Evolutionary conservation across 345 rosid species (phyloP).

Genomic region (Citrus reticulata): DNA sequence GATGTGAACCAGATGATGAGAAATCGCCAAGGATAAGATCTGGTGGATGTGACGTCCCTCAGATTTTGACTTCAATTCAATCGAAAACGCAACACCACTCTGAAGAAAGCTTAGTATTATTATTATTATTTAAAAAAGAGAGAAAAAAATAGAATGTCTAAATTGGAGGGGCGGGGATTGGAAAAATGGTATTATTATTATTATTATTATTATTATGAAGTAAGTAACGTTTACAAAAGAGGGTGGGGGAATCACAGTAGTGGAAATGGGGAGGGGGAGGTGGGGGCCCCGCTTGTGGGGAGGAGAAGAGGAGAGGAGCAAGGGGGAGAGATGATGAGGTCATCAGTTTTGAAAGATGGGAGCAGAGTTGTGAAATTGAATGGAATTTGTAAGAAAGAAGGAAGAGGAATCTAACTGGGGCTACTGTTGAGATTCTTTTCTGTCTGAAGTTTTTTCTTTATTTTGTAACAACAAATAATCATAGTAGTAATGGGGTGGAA

Average conservation of each 20-base stretch:
- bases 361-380: neutral
- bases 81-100: neutral
- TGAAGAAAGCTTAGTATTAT: neutral
- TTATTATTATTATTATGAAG: neutral
- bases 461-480: neutral
- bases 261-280: neutral
- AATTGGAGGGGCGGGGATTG: too few relatives aligned
- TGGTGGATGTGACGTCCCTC: conserved; percentile 40
- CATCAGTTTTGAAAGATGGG: neutral
- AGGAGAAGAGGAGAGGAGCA: too few relatives aligned
- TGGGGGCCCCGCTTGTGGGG: neutral
- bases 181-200: neutral
- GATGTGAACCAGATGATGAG: conserved; percentile 56
- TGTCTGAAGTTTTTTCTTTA: conserved; percentile 33
- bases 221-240: too few relatives aligned
- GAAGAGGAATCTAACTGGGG: conserved; percentile 29
- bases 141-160: too few relatives aligned
- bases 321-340: neutral
- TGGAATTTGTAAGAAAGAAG: neutral
- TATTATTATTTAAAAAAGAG: too few relatives aligned
- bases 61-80: conserved; percentile 31
- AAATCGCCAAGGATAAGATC: conserved; percentile 55
- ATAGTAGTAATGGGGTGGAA: too few relatives aligned
- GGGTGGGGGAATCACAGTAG: too few relatives aligned
- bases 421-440: conserved; percentile 49